Evolutionary conservation across 2,329 filamentous ascomycete species (phyloP), one percentile per base, ranked within the genome.

Genomic region (Keithomyces neogunnii): DNA sequence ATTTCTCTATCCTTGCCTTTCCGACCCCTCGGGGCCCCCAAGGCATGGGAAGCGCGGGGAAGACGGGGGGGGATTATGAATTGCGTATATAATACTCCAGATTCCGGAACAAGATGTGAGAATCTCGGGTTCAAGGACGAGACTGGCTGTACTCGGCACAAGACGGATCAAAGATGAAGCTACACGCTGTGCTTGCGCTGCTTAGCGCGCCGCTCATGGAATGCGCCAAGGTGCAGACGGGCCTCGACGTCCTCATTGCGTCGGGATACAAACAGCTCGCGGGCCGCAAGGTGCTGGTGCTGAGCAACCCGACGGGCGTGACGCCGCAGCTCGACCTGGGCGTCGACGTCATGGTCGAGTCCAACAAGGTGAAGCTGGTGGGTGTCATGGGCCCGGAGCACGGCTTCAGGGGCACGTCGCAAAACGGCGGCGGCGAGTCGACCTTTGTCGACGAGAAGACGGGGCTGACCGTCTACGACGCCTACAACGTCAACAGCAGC

Each of bases 351-450:
- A 55, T 53, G 54, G 10, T 48, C 33, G 45, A 44, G 29, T 55
- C 51, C 29, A 46, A 49, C 31, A 49, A 45, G 43, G 54, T 55
- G 4, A 39, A 55, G 36, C 45, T 55, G 6, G 51, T 53, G 13
- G 54, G 54, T 19, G 51, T 53, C 26, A 55, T 53, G 51, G 54
- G 54, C 3, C 53, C 53, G 10, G 53, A 56, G 45, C 45, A 55
- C 43, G 47, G 51, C 49, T 48, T 48, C 43, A 31, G 45, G 13
- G 55, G 55, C 1, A 56, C 51, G 26, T 48, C 51, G 19, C 53
- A 55, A 47, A 47, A 46, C 30, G 51, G 54, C 13, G 54, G 42
- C 10, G 46, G 43, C 19, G 45, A 55, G 40, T 28, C 36, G n/a
- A 51, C 49, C 2, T 55, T 55, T 40, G 45, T 47, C 11, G 54